Conservation (phyloP, 306 rosid genomes). For the Biancaea sappan region DNA sequence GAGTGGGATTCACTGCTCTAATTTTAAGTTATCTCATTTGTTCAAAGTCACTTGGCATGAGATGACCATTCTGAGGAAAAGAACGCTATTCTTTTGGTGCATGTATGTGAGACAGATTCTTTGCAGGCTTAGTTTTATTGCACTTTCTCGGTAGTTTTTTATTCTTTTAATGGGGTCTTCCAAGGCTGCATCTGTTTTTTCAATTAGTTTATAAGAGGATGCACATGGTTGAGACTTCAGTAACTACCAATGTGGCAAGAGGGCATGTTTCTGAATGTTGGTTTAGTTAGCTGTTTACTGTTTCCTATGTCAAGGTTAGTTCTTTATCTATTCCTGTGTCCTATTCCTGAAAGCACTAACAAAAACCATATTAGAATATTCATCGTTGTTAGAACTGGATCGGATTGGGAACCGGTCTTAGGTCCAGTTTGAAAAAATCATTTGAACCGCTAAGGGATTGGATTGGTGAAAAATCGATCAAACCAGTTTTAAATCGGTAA, state of each 20-base stretch:
- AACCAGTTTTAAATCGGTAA: too few species aligned
- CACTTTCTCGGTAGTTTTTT: constrained; percentile 28
- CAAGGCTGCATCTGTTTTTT: constrained; percentile 21
- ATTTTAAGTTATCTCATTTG: constrained; percentile 41
- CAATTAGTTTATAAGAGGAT: constrained; percentile 35
- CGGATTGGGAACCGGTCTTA: too few species aligned
- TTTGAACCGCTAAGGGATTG: too few species aligned
- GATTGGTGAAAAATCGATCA: too few species aligned
- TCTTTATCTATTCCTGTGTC: constrained; percentile 36
- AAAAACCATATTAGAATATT: constrained; percentile 29
- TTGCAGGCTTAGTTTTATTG: constrained; percentile 32
- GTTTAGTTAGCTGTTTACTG: constrained; percentile 54
- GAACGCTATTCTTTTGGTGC: constrained; percentile 4
- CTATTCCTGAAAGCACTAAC: constrained; percentile 30
- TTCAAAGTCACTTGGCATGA: constrained; percentile 43
- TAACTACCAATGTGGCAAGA: constrained; percentile 31
- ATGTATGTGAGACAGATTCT: constrained; percentile 33
- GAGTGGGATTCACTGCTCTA: constrained; percentile 45
- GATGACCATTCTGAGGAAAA: constrained; percentile 4
- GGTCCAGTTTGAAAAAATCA: too few species aligned
- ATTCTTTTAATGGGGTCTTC: constrained; percentile 40
- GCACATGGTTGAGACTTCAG: constrained; percentile 54
- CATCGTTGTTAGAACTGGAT: too few species aligned
- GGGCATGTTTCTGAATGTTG: constrained; percentile 14
- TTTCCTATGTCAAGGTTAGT: constrained; percentile 31